Base-by-base conservation (phyloP, 2,329 filamentous ascomycete species). In the Scopulariopsis brevicaulis region DNA sequence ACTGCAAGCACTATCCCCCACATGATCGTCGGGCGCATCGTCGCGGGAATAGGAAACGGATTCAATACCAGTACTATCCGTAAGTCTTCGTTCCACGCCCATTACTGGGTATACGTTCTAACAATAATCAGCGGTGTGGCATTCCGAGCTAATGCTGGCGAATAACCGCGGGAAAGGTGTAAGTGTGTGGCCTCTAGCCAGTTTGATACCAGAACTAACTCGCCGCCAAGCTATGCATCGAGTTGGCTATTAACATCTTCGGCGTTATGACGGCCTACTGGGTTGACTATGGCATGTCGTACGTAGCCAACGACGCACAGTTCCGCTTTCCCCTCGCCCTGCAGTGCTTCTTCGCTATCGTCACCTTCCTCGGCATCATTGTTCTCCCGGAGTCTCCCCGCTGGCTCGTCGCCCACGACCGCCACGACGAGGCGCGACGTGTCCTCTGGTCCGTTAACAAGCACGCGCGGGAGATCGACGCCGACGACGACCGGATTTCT, bases 11-110 rank as follows among this genome's bases (percentile, higher is more conserved):
- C 6, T n/a, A 56, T 14, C 25, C 48, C 48, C 73, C 0, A 50
- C 2, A 50, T 50, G 46, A 24, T 24, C 12, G 46, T 24, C 46
- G 46, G 46, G 1, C 68, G 76, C 2, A 69, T 77, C 24, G 69
- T 78, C 22, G 71, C 71, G 6, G 76, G 76, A 2, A 56, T 77
- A 3, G 76, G 76, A 1, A 76, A 71, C 52, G 73, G 74, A 5
- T 66, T 75, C 65, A 79, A 79, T 55, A 78, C 77, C 1, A 73
- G 76, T 40, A 79, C 77, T 1, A 71, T 72, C 20, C 70, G 70
- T 63, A 61, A 71, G 61, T 7, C 5, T 12, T 40, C 11, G 62
- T n/a, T 32, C 11, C 37, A 40, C 37, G 14, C 37, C 4, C 37
- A 3, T 40, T 40, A 40, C 14, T 4, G 4, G 37, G 37, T 14